Percentiles rank a stretch among this genome's conserved stretches.
These are phyloP conservation scores for Solanum habrochaites DNA, from an alignment of 257 asterid genomes.

Conservation along the genomic window DNA sequence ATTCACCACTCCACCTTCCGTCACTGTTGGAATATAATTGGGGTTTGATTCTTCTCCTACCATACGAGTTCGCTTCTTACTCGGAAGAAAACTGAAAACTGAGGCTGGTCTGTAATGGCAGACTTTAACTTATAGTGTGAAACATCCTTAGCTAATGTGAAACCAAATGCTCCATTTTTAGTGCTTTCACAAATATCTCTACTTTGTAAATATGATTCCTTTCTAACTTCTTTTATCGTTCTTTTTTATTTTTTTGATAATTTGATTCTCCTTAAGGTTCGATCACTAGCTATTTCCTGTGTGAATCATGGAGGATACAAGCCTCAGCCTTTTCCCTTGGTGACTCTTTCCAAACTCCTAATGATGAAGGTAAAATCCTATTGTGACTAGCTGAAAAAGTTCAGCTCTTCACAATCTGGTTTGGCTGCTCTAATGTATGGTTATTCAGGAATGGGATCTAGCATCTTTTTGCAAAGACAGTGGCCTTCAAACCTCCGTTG, in stretches of 20 bases:
- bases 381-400: neutral
- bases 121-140: neutral
- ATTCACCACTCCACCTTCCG: neutral
- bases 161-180: neutral
- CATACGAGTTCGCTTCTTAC: neutral
- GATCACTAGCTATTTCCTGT: conserved; percentile 56
- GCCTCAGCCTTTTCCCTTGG: conserved; percentile 76
- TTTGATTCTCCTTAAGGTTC: conserved; percentile 30
- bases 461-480: conserved; percentile 65
- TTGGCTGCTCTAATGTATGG: conserved; percentile 5
- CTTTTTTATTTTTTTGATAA: neutral
- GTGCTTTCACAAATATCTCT: neutral
- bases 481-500: conserved; percentile 45
- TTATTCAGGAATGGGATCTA: conserved; percentile 58
- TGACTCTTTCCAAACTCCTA: conserved; percentile 57
- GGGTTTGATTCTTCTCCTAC: neutral
- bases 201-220: neutral
- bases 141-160: neutral
- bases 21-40: neutral
- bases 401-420: neutral
- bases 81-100: neutral
- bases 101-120: neutral
- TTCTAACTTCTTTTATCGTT: neutral
- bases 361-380: conserved; percentile 48
- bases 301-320: conserved; percentile 75